Evolutionary conservation across 108 stramenopile species (phyloP).

Genomic region (Cyclotella choctawhatcheeana): DNA sequence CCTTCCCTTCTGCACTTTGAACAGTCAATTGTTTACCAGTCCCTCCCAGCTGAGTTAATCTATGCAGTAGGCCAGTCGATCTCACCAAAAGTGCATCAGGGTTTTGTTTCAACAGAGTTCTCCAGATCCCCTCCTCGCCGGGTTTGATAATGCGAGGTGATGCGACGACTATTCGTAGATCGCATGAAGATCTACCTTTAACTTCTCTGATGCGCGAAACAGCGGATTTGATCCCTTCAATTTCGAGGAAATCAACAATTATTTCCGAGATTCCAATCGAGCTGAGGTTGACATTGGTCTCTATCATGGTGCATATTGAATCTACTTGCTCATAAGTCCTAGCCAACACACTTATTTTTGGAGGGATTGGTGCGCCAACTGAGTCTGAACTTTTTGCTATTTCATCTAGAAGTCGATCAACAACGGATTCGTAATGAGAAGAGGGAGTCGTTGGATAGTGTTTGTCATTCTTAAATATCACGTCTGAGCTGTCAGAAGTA

Average conservation of each 20-base stretch:
- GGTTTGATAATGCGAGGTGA: slow-evolving; percentile 78
- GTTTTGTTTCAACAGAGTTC: slow-evolving; percentile 56
- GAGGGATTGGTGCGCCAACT: background rate
- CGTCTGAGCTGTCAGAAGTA: background rate
- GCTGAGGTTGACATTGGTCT: slow-evolving; percentile 12
- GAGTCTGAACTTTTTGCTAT: background rate
- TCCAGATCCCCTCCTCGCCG: slow-evolving; percentile 73
- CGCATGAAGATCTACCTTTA: slow-evolving; percentile 6
- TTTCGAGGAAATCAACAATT: slow-evolving; percentile 80
- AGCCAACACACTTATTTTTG: slow-evolving; percentile 53
- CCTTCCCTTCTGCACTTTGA: slow-evolving; percentile 33
- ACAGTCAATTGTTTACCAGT: slow-evolving; percentile 27
- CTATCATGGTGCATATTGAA: slow-evolving; percentile 60
- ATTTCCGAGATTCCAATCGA: slow-evolving; percentile 50
- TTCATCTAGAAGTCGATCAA: slow-evolving; percentile 20
- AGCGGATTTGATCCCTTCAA: slow-evolving; percentile 69
- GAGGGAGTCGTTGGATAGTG: background rate
- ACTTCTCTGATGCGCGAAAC: slow-evolving; percentile 51
- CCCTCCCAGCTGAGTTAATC: slow-evolving; percentile 57
- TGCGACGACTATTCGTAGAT: slow-evolving; percentile 61
- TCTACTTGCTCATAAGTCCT: slow-evolving; percentile 63
- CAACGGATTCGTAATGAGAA: background rate
- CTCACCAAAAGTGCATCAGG: slow-evolving; percentile 73
- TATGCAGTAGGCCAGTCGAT: slow-evolving; percentile 66
- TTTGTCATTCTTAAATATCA: slow-evolving; percentile 5